Conservation (phyloP, 495 filamentous ascomycete genomes). For the Aspergillus sclerotiicarbonarius region DNA sequence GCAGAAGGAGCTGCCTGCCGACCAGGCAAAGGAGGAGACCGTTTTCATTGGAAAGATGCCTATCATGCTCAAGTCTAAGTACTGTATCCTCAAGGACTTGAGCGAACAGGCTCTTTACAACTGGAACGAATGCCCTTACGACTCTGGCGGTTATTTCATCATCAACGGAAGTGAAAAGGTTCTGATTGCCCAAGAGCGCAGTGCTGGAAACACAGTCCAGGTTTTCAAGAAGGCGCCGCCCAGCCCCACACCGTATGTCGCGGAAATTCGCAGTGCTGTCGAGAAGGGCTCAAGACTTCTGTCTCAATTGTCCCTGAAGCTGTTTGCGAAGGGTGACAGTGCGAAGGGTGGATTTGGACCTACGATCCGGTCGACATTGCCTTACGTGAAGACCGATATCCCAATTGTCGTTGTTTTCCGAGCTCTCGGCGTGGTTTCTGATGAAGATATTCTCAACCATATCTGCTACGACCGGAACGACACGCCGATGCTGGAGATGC, state of each 20-base stretch:
- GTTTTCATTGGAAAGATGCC: slow-evolving; percentile 93
- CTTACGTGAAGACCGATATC: slow-evolving; percentile 90
- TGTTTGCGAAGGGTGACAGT: slow-evolving; percentile 78
- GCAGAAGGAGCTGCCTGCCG: slow-evolving; percentile 53
- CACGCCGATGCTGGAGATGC: slow-evolving; percentile 94
- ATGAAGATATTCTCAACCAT: slow-evolving; percentile 96
- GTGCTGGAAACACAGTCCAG: slow-evolving; percentile 96
- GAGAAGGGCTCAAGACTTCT: slow-evolving; percentile 95
- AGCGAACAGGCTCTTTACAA: slow-evolving; percentile 77
- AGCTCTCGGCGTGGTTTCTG: slow-evolving; percentile 92
- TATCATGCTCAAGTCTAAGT: slow-evolving; percentile 95
- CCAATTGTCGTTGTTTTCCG: slow-evolving; percentile 94
- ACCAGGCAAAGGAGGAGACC: slow-evolving; percentile 61
- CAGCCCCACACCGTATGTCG: slow-evolving; percentile 83
- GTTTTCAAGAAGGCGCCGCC: slow-evolving; percentile 95
- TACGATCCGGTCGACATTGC: slow-evolving; percentile 82
- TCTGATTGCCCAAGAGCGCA: slow-evolving; percentile 94
- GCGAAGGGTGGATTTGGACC: slow-evolving; percentile 76
- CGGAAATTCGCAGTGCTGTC: slow-evolving; percentile 92
- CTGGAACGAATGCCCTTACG: slow-evolving; percentile 94
- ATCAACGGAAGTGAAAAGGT: slow-evolving; percentile 99
- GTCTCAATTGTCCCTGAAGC: slow-evolving; percentile 82
- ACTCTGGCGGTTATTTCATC: slow-evolving; percentile 97
- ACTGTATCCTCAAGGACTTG: slow-evolving; percentile 81
- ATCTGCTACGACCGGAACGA: slow-evolving; percentile 95